Percentiles rank a stretch among this genome's conserved stretches.
These are phyloP conservation scores for Pyronema omphalodes DNA, from an alignment of 495 filamentous ascomycete genomes.

Conservation along the genomic window DNA sequence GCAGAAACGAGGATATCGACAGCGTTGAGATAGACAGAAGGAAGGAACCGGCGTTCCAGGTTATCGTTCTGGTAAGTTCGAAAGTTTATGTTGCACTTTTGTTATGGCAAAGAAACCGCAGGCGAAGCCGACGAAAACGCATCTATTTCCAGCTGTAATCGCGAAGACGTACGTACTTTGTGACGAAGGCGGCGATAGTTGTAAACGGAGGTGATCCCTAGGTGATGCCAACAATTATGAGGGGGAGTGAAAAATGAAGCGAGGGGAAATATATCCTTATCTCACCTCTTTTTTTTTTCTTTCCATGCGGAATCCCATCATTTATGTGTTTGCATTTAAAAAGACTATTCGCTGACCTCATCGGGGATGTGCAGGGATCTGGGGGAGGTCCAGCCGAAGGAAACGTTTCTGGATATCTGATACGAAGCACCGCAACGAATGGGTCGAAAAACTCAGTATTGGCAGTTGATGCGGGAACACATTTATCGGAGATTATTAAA, in stretches of 20 bases:
- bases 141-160: too few species aligned
- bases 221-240: too few species aligned
- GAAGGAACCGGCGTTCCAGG: slow-evolving; percentile 42
- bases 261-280: background rate
- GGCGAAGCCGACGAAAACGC: too few species aligned
- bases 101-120: too few species aligned
- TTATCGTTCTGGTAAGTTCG: slow-evolving; percentile 59
- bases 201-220: too few species aligned
- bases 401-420: slow-evolving; percentile 72
- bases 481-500: slow-evolving; percentile 62
- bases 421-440: slow-evolving; percentile 55
- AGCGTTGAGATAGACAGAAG: slow-evolving; percentile 2
- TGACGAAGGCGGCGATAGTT: too few species aligned
- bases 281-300: slow-evolving; percentile 1
- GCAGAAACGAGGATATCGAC: slow-evolving; percentile 1
- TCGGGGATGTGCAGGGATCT: slow-evolving; percentile 44
- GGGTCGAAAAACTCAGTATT: slow-evolving; percentile 69
- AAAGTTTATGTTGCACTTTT: too few species aligned
- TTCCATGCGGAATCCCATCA: slow-evolving; percentile 1
- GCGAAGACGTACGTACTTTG: too few species aligned
- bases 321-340: background rate
- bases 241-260: too few species aligned
- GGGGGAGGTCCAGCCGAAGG: slow-evolving; percentile 82
- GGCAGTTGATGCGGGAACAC: slow-evolving; percentile 82
- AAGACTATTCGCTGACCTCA: slow-evolving; percentile 8